These are phyloP conservation scores for Neofusicoccum kwambonambiense DNA, from an alignment of 2,329 filamentous ascomycete species.

Conservation along the genomic window DNA sequence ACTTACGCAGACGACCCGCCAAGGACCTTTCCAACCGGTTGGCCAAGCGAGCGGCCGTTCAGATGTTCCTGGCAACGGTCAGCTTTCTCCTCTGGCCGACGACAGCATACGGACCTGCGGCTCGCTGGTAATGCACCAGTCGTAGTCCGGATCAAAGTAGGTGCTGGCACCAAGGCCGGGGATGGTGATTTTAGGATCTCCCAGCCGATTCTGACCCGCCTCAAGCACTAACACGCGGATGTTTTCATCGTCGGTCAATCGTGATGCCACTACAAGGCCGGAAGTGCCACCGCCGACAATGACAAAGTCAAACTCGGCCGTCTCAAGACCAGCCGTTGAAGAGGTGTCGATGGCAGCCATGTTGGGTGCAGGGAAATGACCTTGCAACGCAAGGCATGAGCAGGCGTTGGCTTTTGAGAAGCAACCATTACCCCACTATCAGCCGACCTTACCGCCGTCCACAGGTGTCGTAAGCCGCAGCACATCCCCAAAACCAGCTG, in stretches of 20 bases:
- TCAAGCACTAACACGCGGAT: constrained; percentile 29
- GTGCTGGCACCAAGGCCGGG: constrained; percentile 26
- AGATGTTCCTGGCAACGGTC: constrained; percentile 1
- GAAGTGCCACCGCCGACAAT: constrained; percentile 32
- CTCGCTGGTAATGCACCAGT: constrained; percentile 31
- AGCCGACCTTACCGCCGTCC: too few species aligned
- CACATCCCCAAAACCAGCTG: too few species aligned
- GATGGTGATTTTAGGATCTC: constrained; percentile 28
- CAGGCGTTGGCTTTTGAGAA: too few species aligned
- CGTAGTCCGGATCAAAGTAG: constrained; percentile 30
- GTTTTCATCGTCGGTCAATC: constrained; percentile 29
- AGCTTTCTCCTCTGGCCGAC: not conserved
- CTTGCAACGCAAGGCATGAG: too few species aligned
- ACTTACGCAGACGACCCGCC: constrained; percentile 37
- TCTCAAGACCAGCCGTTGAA: not conserved
- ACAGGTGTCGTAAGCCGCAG: too few species aligned
- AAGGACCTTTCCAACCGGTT: constrained; percentile 29
- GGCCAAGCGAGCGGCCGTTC: constrained; percentile 24
- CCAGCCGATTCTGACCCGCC: constrained; percentile 28
- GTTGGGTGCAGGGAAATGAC: too few species aligned
- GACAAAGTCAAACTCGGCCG: constrained; percentile 6
- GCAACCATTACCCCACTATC: too few species aligned
- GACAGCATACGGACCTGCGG: constrained; percentile 22
- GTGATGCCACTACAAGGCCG: constrained; percentile 30
- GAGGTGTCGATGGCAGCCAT: not conserved